Evolutionary conservation across 1,284 basidiomycete genomes (phyloP).

Genomic region (Boletus smithii): DNA sequence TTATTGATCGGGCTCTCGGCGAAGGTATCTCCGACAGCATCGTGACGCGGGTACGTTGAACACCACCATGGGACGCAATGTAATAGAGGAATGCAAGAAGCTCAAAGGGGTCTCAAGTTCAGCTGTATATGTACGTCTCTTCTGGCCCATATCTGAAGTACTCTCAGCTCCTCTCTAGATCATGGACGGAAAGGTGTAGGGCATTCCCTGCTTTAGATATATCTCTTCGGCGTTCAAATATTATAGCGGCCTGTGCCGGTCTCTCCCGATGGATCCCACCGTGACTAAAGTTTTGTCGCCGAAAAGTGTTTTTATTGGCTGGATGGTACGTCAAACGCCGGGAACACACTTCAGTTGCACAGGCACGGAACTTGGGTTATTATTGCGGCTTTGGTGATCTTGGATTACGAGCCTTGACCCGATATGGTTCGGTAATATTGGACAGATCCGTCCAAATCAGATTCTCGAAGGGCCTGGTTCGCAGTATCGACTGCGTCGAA

Average conservation of each 20-base stretch:
- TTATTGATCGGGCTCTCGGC: neutral
- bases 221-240: neutral
- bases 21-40: slow-evolving; percentile 55
- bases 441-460: too few relatives aligned
- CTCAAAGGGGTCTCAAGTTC: slow-evolving; percentile 48
- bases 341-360: neutral
- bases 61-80: slow-evolving; percentile 50
- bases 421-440: too few relatives aligned
- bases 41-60: slow-evolving; percentile 47
- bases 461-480: neutral
- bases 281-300: neutral
- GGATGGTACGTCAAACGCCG: neutral
- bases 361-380: neutral
- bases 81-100: slow-evolving; percentile 60
- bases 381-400: neutral
- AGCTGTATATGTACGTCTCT: slow-evolving; percentile 24
- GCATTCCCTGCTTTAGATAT: neutral
- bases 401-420: neutral
- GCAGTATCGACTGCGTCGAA: neutral
- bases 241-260: neutral
- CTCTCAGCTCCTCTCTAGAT: slow-evolving; percentile 15
- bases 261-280: too few relatives aligned
- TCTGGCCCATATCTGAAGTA: neutral
- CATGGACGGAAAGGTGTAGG: slow-evolving; percentile 22
- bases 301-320: neutral